Percentiles rank a stretch among this genome's conserved stretches.
Conservation (phyloP, 139 green algal genomes). For the Closterium sp. region DNA sequence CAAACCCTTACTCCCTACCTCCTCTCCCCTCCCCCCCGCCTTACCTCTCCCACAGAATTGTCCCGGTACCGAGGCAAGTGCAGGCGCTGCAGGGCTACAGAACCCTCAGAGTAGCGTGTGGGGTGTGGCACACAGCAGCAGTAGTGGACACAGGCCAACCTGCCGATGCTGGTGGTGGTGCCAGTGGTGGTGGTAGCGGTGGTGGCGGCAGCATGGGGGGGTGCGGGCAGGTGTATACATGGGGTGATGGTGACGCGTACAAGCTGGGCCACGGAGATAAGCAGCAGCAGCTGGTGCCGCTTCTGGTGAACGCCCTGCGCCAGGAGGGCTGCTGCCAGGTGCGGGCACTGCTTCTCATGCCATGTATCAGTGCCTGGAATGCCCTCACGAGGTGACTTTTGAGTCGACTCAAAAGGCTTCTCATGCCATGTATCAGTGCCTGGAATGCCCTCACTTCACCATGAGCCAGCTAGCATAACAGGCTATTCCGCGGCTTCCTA, state of each 20-base stretch:
- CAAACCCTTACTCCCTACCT: no score
- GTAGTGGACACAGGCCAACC: slow-evolving; percentile 51
- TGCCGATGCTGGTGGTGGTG: neutral
- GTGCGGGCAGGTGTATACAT: slow-evolving; percentile 37
- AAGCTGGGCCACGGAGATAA: slow-evolving; percentile 40
- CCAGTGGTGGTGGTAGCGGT: neutral
- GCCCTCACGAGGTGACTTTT: neutral
- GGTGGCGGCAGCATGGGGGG: neutral
- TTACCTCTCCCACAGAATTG: neutral
- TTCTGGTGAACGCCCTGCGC: slow-evolving; percentile 18
- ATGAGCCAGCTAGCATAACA: no score
- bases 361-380: no score
- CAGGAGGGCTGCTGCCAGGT: slow-evolving; percentile 21
- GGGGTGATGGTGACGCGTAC: slow-evolving; percentile 50
- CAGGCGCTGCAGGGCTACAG: slow-evolving; percentile 51
- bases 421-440: no score
- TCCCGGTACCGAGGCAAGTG: slow-evolving; percentile 46
- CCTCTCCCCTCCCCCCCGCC: no score
- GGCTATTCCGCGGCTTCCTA: no score
- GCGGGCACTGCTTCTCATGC: no score
- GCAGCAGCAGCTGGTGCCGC: slow-evolving; percentile 13
- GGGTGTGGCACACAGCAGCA: slow-evolving; percentile 88
- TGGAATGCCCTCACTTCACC: no score
- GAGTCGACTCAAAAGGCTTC: no score
- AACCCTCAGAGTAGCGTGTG: slow-evolving; percentile 73